Evolutionary conservation across 2,329 filamentous ascomycete genomes (phyloP), one percentile per base, ranked within the genome.

Genomic region (Whalleya microplaca): DNA sequence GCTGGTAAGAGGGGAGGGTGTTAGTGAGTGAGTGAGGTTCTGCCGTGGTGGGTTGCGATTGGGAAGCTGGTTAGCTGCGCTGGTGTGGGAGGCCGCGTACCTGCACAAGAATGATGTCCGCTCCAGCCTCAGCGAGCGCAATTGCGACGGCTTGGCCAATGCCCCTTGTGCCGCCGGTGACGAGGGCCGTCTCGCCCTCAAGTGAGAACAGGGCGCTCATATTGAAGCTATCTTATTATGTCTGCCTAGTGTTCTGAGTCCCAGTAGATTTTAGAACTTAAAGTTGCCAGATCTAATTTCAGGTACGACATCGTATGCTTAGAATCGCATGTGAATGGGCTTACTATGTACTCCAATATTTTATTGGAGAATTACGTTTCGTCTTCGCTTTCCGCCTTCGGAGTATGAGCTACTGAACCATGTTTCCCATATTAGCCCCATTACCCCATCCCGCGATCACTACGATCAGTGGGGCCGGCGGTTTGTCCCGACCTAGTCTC

Each of bases 121-220:
- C 82, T 27, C 83, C 83, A 51, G 82, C 83, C 68, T 85, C 83
- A 53, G 83, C 83, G 20, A 86, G 78, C 18, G 76, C 83, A 56
- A 86, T 70, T 37, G 83, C 83, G 14, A 84, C 80, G 16, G 82
- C 75, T 57, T 83, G 79, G 41, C 83, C 83, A 55, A 85, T 86
- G 62, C 83, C 83, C 10, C 83, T 76, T 1, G 83, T 84, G 54
- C 77, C 80, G 53, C 83, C 83, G 0, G 83, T 86, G 58, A 86
- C 66, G 56, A 85, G 75, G 55, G 82, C 83, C 0, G 81, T 85
- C 61, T 84, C 80, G 65, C 79, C 81, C 55, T 80, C 69, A 37
- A 86, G 77, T 2, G 81, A 84, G 70, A 86, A 86, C 49, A 80
- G 67, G 1, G 72, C 44, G 20, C 65, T 63, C 55, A 66, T 61